These are phyloP conservation scores for Mangifera indica DNA, from an alignment of 345 rosid genomes.

Conservation along the genomic window DNA sequence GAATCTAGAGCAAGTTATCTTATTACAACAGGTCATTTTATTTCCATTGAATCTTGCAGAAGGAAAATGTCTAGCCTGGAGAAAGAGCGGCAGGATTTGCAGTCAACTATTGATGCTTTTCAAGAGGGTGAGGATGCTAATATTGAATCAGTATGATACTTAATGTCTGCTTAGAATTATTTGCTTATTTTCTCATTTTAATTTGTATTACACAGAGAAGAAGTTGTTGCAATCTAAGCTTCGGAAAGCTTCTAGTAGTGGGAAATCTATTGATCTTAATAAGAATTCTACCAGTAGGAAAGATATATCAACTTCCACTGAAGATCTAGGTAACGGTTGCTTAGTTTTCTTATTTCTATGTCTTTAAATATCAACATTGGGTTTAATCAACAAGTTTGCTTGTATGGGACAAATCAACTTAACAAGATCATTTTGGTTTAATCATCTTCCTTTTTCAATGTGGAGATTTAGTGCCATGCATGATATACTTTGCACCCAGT, in stretches of 20 bases:
- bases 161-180: conserved; percentile 4
- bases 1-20: conserved; percentile 1
- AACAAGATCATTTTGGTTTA: neutral
- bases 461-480: neutral
- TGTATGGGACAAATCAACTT: neutral
- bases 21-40: conserved; percentile 3
- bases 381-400: conserved; percentile 5
- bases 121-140: conserved; percentile 67
- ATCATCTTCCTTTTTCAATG: neutral
- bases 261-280: conserved; percentile 44
- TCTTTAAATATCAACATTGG: conserved; percentile 4
- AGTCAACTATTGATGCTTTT: conserved; percentile 77
- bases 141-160: conserved; percentile 2
- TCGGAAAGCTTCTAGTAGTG: conserved; percentile 63
- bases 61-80: conserved; percentile 84
- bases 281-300: conserved; percentile 45
- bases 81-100: conserved; percentile 87
- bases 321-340: conserved; percentile 66
- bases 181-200: conserved; percentile 11
- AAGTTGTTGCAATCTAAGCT: conserved; percentile 81
- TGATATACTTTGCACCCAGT: neutral
- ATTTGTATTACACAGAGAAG: conserved; percentile 64
- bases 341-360: neutral
- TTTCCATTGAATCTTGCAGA: conserved; percentile 40
- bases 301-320: conserved; percentile 78